A percentile compares a stretch with the other conserved stretches of the same genome.
These are phyloP conservation scores for Coemansia sp. DNA, from an alignment of 192 early-diverging fungal species.

Conservation along the genomic window DNA sequence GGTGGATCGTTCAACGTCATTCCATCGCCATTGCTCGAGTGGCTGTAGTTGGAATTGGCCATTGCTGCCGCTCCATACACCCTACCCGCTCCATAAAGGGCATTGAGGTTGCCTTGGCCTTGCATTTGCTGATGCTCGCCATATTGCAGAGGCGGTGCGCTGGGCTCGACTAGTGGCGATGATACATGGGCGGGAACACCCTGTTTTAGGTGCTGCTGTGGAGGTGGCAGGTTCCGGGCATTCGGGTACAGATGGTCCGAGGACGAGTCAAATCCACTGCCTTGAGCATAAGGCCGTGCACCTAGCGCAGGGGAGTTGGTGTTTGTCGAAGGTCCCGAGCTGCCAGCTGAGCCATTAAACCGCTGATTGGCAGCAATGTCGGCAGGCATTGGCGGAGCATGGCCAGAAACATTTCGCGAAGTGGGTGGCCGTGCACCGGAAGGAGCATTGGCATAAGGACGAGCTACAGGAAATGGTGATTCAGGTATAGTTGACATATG, in stretches of 20 bases:
- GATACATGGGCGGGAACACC: background rate
- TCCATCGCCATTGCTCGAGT: constrained; percentile 34
- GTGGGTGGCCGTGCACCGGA: background rate
- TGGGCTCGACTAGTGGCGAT: constrained; percentile 6
- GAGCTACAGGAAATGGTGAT: constrained; percentile 23
- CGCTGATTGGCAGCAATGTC: constrained; percentile 14
- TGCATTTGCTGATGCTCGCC: constrained; percentile 9
- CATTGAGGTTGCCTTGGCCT: background rate
- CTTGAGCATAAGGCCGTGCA: constrained; percentile 14
- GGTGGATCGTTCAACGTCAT: constrained; percentile 7
- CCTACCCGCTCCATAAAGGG: background rate
- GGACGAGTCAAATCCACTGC: constrained; percentile 46
- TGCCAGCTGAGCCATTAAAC: background rate
- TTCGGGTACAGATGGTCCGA: constrained; percentile 23
- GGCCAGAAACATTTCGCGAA: constrained; percentile 21
- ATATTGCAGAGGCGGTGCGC: constrained; percentile 1
- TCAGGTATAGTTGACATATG: constrained; percentile 4
- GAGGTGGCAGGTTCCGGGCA: constrained; percentile 4
- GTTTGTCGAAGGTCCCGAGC: constrained; percentile 9
- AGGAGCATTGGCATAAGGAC: constrained; percentile 4
- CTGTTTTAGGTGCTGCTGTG: background rate
- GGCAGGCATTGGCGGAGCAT: constrained; percentile 5
- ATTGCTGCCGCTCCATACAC: background rate
- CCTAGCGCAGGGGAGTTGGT: constrained; percentile 19
- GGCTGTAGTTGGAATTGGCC: constrained; percentile 19